Conservation (phyloP, 768 basidiomycete genomes). For the Panaeolus papilionaceus region DNA sequence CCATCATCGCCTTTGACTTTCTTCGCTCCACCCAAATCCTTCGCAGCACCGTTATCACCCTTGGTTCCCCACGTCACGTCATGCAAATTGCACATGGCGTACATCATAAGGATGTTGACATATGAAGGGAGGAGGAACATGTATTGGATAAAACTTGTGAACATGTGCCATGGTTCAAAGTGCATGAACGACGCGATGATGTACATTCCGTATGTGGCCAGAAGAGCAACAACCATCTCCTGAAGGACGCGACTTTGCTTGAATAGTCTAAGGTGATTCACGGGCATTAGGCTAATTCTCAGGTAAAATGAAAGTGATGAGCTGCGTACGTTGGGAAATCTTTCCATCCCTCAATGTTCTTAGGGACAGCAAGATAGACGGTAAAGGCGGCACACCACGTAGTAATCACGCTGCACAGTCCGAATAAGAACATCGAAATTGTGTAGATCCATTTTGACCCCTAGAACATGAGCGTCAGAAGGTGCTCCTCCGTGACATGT, state of each 20-base stretch:
- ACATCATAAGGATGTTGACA: conserved; percentile 91
- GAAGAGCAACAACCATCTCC: conserved; percentile 83
- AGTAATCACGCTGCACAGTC: conserved; percentile 77
- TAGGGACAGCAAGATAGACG: conserved; percentile 84
- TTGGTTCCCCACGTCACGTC: conserved; percentile 95
- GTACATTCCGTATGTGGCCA: conserved; percentile 84
- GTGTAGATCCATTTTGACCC: conserved; percentile 90
- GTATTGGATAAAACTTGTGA: conserved; percentile 92
- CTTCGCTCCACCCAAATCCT: conserved; percentile 91
- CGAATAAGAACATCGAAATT: conserved; percentile 78
- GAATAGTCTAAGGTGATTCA: conserved; percentile 52
- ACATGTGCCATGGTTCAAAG: conserved; percentile 96
- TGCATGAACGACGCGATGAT: conserved; percentile 88
- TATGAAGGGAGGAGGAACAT: conserved; percentile 84
- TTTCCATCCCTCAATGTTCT: conserved; percentile 77
- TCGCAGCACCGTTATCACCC: conserved; percentile 86
- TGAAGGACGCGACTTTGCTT: conserved; percentile 72
- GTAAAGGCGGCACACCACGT: conserved; percentile 93
- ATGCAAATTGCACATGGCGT: conserved; percentile 92
- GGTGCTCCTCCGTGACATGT: conserved; percentile 8
- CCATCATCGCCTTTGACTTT: conserved; percentile 87
- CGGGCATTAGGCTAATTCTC: conserved; percentile 9
- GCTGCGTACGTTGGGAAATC: conserved; percentile 66
- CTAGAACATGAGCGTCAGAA: conserved; percentile 34
- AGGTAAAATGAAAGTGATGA: conserved; percentile 18